phyloP scores from a whole-genome alignment of 352 stramenopile genomes.

The Chrysophaeum taylorii region DNA sequence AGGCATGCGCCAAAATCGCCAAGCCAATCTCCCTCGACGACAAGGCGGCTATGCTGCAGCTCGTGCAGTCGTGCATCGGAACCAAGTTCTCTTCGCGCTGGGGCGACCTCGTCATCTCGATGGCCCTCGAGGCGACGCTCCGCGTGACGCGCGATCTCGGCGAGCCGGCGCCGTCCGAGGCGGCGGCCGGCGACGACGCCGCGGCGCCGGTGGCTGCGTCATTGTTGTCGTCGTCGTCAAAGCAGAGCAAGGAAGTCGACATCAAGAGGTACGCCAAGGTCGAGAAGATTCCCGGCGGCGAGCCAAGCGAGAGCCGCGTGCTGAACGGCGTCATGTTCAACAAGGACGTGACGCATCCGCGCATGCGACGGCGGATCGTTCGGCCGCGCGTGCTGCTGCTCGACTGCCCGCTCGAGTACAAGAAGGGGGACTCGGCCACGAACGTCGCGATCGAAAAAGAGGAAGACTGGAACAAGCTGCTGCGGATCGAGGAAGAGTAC shows the following conservation, averaged over 20 bases:
- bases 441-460: constrained; percentile 98
- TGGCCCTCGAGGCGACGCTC: constrained; percentile 90
- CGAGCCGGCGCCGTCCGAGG: constrained; percentile 10
- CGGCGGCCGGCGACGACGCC: neutral
- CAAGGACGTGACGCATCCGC: constrained; percentile 98
- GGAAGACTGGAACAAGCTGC: constrained; percentile 94
- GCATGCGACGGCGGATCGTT: constrained; percentile 95
- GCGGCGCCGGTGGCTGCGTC: constrained; percentile 30
- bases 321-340: constrained; percentile 99
- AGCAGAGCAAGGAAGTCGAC: constrained; percentile 86
- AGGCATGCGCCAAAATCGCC: constrained; percentile 81
- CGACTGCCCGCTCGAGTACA: constrained; percentile 98
- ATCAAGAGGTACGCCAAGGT: constrained; percentile 99
- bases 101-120: constrained; percentile 88
- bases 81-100: constrained; percentile 96
- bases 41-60: constrained; percentile 79
- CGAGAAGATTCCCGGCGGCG: constrained; percentile 96
- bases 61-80: constrained; percentile 91
- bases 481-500: constrained; percentile 98
- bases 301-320: constrained; percentile 57
- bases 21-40: constrained; percentile 87
- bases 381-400: constrained; percentile 96
- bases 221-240: constrained; percentile 31
- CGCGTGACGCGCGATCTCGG: constrained; percentile 69
- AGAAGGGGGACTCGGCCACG: constrained; percentile 93